A percentile compares a stretch with the other conserved stretches of the same genome.
Evolutionary conservation across 306 rosid genomes (phyloP).

Genomic region (Malus orientalis): DNA sequence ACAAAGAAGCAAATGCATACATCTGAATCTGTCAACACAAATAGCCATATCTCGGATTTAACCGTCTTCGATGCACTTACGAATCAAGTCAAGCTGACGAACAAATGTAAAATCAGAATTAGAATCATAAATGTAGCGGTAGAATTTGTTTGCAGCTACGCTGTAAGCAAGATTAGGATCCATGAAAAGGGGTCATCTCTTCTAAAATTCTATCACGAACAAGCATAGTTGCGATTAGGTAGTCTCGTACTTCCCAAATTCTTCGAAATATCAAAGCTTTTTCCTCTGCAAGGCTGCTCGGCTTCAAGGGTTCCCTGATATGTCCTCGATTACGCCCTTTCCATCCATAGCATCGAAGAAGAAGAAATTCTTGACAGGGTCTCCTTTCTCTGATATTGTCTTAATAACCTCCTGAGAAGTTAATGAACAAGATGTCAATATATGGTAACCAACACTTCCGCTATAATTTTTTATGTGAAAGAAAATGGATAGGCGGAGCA

Average conservation of each 20-base stretch:
- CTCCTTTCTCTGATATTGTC: constrained; percentile 89
- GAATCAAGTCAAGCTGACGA: neutral
- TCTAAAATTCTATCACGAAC: constrained; percentile 1
- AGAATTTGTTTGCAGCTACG: neutral
- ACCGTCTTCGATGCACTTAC: neutral
- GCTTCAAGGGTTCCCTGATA: constrained; percentile 28
- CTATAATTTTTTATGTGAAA: neutral
- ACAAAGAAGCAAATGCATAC: neutral
- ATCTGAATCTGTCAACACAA: neutral
- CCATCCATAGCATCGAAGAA: constrained; percentile 82
- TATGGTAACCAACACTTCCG: neutral
- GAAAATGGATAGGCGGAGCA: constrained; percentile 9
- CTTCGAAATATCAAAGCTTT: neutral
- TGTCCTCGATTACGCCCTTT: constrained; percentile 77
- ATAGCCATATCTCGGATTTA: neutral
- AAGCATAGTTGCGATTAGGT: neutral
- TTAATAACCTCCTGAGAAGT: constrained; percentile 80
- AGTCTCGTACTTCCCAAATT: neutral
- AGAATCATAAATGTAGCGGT: neutral
- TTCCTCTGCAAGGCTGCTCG: constrained; percentile 4
- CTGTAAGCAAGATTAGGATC: neutral
- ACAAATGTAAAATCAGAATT: neutral
- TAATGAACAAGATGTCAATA: neutral
- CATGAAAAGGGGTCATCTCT: constrained; percentile 12
- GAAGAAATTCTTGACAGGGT: constrained; percentile 73